Percentiles rank a stretch among this genome's conserved stretches.
Conservation (phyloP, 495 filamentous ascomycete species). For the Neurospora pannonica region DNA sequence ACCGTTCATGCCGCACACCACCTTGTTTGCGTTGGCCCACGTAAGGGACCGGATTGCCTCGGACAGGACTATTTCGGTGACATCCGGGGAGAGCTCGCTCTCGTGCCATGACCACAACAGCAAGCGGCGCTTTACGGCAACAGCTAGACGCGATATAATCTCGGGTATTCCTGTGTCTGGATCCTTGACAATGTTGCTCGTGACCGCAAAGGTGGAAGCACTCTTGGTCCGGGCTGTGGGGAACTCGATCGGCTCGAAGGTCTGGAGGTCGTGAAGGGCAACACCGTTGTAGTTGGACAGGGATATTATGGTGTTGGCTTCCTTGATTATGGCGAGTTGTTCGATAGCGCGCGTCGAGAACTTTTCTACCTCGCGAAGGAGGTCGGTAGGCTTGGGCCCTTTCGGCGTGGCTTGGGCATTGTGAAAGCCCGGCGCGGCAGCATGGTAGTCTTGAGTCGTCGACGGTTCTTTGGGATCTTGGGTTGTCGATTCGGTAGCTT, state of each 20-base stretch:
- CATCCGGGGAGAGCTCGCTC: slow-evolving; percentile 69
- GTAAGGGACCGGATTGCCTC: slow-evolving; percentile 75
- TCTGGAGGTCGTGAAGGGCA: slow-evolving; percentile 78
- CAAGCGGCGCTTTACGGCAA: slow-evolving; percentile 83
- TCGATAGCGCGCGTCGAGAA: slow-evolving; percentile 85
- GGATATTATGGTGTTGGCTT: slow-evolving; percentile 81
- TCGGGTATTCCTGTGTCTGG: slow-evolving; percentile 73
- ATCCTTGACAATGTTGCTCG: slow-evolving; percentile 90
- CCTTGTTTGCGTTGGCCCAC: slow-evolving; percentile 76
- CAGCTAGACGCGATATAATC: slow-evolving; percentile 82
- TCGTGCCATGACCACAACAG: slow-evolving; percentile 93
- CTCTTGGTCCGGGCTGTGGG: slow-evolving; percentile 60
- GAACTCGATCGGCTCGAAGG: slow-evolving; percentile 70
- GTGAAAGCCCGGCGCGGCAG: slow-evolving; percentile 11
- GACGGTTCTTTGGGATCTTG: not conserved
- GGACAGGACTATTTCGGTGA: slow-evolving; percentile 65
- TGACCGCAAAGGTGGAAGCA: slow-evolving; percentile 84
- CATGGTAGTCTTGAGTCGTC: not conserved
- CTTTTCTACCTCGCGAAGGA: slow-evolving; percentile 83
- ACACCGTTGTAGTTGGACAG: slow-evolving; percentile 74
- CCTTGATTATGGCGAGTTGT: slow-evolving; percentile 90
- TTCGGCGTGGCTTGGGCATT: slow-evolving; percentile 10
- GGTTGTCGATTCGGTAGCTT: not conserved
- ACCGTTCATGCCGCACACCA: slow-evolving; percentile 79
- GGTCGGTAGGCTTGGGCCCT: slow-evolving; percentile 58